These are phyloP conservation scores for Colletotrichum truncatum DNA, from an alignment of 2,329 filamentous ascomycete genomes.

Conservation along the genomic window DNA sequence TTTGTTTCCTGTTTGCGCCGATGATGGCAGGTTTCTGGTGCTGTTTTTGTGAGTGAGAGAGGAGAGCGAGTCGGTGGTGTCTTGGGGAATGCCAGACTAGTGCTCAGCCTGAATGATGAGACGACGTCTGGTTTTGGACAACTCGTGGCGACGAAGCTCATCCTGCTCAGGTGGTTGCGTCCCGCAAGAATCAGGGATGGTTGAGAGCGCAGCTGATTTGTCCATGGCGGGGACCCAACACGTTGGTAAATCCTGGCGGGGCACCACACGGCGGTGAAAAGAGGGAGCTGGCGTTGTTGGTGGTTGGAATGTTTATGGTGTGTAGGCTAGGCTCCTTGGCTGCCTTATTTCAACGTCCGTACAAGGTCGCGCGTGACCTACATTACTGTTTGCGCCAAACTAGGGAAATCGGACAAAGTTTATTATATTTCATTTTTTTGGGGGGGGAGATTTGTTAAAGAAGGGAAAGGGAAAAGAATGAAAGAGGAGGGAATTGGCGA, in stretches of 20 bases:
- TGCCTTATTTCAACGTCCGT: background rate
- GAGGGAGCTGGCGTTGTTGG: background rate
- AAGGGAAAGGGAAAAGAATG: background rate
- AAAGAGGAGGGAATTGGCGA: background rate
- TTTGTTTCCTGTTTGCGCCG: background rate
- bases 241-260: conserved; percentile 1
- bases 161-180: background rate
- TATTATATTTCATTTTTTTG: background rate
- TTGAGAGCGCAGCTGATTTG: conserved; percentile 7
- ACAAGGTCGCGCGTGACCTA: background rate
- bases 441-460: background rate
- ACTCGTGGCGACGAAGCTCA: background rate
- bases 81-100: background rate
- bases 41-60: background rate
- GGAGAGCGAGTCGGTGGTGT: background rate
- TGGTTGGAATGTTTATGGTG: background rate
- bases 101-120: conserved; percentile 5
- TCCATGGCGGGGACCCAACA: background rate
- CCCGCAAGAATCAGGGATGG: background rate
- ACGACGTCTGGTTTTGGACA: conserved; percentile 7
- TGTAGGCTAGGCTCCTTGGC: background rate
- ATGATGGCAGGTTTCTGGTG: background rate
- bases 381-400: background rate
- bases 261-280: background rate
- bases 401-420: background rate